Conservation (phyloP, 2,329 filamentous ascomycete species). For the Colletotrichum tamarilloi region DNA sequence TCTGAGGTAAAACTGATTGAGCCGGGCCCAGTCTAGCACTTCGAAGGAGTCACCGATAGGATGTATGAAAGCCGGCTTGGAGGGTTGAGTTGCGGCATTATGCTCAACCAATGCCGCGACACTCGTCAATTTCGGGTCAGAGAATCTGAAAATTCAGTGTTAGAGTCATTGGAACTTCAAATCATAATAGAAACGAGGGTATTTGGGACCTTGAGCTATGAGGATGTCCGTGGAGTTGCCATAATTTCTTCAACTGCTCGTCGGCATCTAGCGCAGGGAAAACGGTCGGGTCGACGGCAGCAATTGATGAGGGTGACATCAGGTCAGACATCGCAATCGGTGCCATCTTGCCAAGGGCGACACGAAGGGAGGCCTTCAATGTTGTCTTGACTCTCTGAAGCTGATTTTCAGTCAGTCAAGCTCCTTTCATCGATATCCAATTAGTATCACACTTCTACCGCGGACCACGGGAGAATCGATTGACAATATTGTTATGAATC, state of each 20-base stretch:
- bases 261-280: constrained; percentile 15
- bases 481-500: neutral
- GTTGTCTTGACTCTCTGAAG: neutral
- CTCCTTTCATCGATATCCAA: no score
- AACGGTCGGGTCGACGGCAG: neutral
- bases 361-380: neutral
- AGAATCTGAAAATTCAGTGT: neutral
- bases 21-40: neutral
- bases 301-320: neutral
- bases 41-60: constrained; percentile 4
- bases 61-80: constrained; percentile 13
- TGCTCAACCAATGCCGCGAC: constrained; percentile 16
- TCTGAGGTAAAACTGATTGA: neutral
- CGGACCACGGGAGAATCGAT: no score
- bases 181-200: neutral
- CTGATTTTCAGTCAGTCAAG: neutral
- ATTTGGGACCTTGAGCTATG: constrained; percentile 6
- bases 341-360: constrained; percentile 1
- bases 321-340: constrained; percentile 18
- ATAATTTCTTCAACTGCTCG: neutral
- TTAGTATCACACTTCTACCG: no score
- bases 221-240: constrained; percentile 20
- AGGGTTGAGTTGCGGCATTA: constrained; percentile 10
- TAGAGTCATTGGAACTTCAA: neutral
- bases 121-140: constrained; percentile 11